phyloP scores from a whole-genome alignment of 2,329 filamentous ascomycete genomes.

The Helotiales sp. region DNA sequence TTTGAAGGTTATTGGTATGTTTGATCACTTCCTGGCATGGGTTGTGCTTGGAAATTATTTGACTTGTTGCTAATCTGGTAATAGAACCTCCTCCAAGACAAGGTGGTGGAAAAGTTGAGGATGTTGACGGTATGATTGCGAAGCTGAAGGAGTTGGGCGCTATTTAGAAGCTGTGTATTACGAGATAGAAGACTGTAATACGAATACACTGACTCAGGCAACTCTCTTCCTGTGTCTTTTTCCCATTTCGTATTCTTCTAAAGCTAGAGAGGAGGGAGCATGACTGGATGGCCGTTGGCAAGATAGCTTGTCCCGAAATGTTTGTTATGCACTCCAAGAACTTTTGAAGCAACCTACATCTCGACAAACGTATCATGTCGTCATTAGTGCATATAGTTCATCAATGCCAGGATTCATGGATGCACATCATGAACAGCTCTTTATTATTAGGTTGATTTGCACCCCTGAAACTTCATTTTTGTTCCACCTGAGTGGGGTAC shows the following conservation, averaged over 20 bases:
- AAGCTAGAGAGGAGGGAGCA: too few relatives aligned
- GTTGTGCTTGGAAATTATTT: not conserved
- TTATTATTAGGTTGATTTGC: conserved; percentile 3
- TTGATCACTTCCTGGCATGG: conserved; percentile 10
- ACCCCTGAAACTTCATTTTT: not conserved
- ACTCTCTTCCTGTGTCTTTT: not conserved
- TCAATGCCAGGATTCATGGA: not conserved
- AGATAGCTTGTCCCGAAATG: not conserved
- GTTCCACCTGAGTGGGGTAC: conserved; percentile 9
- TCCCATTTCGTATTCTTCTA: not conserved
- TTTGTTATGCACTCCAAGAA: not conserved
- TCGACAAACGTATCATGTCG: not conserved
- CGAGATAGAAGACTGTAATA: conserved; percentile 13
- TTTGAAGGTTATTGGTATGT: conserved; percentile 81
- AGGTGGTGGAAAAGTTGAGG: conserved; percentile 95
- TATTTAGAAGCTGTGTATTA: conserved; percentile 31
- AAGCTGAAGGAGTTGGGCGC: conserved; percentile 97
- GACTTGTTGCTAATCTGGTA: conserved; percentile 26
- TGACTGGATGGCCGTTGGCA: not conserved
- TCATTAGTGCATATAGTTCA: not conserved
- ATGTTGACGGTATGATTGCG: conserved; percentile 90
- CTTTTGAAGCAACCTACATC: too few relatives aligned
- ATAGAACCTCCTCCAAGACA: conserved; percentile 83
- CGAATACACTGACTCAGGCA: not conserved
- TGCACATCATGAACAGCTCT: not conserved